Evolutionary conservation across 129 eudicot genomes (phyloP), one percentile per base, ranked within the genome.

Genomic region (Lactuca saligna): DNA sequence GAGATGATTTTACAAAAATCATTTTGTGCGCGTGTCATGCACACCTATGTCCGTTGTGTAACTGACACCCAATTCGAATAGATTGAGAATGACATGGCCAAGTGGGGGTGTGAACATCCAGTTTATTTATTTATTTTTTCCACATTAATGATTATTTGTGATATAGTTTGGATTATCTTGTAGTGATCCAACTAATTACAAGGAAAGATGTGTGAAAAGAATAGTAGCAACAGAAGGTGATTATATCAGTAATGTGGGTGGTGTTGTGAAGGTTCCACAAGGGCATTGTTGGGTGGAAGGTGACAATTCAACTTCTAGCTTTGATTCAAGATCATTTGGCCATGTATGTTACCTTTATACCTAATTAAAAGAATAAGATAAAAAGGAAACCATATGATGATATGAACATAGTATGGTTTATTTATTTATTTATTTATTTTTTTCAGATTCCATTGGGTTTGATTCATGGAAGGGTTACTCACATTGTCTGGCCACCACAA

Each of bases 211-310:
- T 13, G 75, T 90, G 14, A 94, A 94, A 85, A 89, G 99, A 84
- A 89, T 94, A 41, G 74, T 78, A 25, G 97, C 78, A 46, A 72
- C 85, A 85, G 96, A 91, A 7, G 99, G 97, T 65, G 99, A 94
- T 73, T 89, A 93, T 86, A 65, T 94, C 61, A 65, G 65, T 42
- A 69, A 66, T 16, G 16, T 54, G 39, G 33, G 63, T 54, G 99
- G 91, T 75, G 79, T 82, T 71, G 62, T 78, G 63, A 81, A 66
- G 84, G 75, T 90, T 53, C 97, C 99, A 0, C 81, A 87, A 66
- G 99, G 97, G 61, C 96, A 89, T 84, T 94, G 99, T 64, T 94
- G 99, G 97, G 99, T 94, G 48, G 93, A 85, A 63, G 99, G 97
- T 51, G 97, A 94, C 68, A 94, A 94, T 77, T 64, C 84, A 42